Evolutionary conservation across 805 yeast genomes (phyloP).

Genomic region (Ogataea nakhonphanomensis): DNA sequence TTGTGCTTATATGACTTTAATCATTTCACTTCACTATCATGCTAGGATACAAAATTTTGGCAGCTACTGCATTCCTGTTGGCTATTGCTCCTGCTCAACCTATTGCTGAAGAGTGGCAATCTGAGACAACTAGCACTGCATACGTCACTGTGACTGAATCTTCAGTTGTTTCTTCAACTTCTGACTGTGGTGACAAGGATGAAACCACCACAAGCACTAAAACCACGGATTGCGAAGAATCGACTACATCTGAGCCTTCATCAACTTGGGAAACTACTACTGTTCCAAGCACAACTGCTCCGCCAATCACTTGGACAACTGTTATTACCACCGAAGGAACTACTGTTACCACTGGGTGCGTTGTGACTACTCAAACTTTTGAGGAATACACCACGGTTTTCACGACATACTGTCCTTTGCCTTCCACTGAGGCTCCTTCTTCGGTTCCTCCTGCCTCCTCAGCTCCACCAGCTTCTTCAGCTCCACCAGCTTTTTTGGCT

Average conservation of each 20-base stretch:
- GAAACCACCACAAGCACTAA: conserved; percentile 1
- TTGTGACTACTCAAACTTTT: conserved; percentile 3
- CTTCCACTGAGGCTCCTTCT: conserved; percentile 4
- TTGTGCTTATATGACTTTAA: no score
- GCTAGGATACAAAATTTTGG: conserved; percentile 9
- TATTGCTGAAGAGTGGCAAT: conserved; percentile 3
- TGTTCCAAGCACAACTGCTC: conserved; percentile 1
- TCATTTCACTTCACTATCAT: not conserved
- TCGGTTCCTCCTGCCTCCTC: conserved; percentile 1
- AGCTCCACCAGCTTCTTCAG: not conserved
- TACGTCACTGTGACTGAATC: conserved; percentile 5
- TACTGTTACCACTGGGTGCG: conserved; percentile 10
- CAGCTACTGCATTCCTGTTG: conserved; percentile 7
- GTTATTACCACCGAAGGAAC: conserved; percentile 2
- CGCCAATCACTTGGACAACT: conserved; percentile 7
- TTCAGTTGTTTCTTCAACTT: not conserved
- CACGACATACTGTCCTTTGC: conserved; percentile 11
- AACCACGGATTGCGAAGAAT: conserved; percentile 3
- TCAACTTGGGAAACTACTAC: not conserved
- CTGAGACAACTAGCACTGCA: conserved; percentile 5
- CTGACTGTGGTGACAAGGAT: conserved; percentile 4
- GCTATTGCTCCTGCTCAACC: conserved; percentile 6
- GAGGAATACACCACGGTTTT: conserved; percentile 4
- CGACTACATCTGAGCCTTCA: not conserved
- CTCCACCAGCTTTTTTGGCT: not conserved